Evolutionary conservation across 345 rosid genomes (phyloP).

Genomic region (Eucalyptus sp.): DNA sequence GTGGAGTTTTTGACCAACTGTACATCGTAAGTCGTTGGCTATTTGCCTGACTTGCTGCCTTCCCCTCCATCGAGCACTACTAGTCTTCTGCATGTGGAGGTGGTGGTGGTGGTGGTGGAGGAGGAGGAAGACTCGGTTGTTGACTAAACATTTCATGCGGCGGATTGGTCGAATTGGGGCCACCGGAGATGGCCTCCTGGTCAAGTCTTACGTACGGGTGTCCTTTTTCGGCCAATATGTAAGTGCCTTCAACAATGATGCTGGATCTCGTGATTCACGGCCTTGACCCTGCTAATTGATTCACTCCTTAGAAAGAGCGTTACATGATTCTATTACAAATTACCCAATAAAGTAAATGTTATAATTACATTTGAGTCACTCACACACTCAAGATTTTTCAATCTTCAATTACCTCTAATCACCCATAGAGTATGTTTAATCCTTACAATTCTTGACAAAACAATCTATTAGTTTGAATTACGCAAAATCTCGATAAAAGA

Average conservation of each 20-base stretch:
- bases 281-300: background rate
- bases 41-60: background rate
- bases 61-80: background rate
- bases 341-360: too few relatives aligned
- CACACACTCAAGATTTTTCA: background rate
- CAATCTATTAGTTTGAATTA: background rate
- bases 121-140: background rate
- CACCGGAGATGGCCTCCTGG: background rate
- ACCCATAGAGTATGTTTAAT: fast-evolving
- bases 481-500: background rate
- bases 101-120: background rate
- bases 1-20: background rate
- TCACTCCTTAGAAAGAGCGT: fast-evolving
- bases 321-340: too few relatives aligned
- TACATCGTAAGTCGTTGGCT: background rate
- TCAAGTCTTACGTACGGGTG: background rate
- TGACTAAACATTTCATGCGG: background rate
- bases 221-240: background rate
- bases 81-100: background rate
- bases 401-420: background rate
- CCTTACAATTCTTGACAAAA: background rate
- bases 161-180: background rate
- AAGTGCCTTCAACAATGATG: background rate
- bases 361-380: background rate
- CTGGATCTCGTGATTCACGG: background rate